Conservation (phyloP, 2,329 filamentous ascomycete genomes). For the Diaporthe caulivora region DNA sequence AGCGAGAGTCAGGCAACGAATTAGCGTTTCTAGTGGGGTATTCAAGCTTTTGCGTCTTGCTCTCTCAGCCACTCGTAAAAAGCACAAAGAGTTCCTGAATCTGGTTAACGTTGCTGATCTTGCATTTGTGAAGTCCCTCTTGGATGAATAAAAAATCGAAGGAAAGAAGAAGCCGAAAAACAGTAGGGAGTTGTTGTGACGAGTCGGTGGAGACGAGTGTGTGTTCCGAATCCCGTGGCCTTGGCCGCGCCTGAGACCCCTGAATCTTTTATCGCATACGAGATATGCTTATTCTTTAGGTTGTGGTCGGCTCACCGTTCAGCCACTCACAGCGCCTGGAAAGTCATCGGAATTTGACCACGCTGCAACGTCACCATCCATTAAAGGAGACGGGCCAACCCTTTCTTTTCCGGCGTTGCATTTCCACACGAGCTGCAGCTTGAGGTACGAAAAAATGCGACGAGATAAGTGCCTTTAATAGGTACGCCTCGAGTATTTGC, state of each 20-base stretch:
- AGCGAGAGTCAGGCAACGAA: background rate
- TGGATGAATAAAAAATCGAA: too few relatives aligned
- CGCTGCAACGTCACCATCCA: background rate
- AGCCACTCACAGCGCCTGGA: slow-evolving; percentile 3
- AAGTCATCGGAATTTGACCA: background rate
- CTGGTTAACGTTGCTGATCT: background rate
- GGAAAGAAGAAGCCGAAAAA: too few relatives aligned
- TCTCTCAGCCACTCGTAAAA: background rate
- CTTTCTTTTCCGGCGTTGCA: background rate
- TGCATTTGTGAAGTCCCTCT: background rate
- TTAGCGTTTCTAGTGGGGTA: background rate
- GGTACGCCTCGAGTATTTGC: background rate
- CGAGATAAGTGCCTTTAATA: background rate
- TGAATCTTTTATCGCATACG: slow-evolving; percentile 16
- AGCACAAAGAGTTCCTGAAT: background rate
- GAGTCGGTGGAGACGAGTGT: too few relatives aligned
- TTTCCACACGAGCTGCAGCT: background rate
- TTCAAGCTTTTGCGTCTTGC: background rate
- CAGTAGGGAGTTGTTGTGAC: background rate
- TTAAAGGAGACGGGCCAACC: background rate
- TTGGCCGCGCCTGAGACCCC: background rate
- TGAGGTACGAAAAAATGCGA: too few relatives aligned
- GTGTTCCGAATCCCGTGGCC: background rate
- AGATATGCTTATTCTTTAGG: slow-evolving; percentile 25
- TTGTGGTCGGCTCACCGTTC: background rate